Conservation (phyloP, 2,329 filamentous ascomycete species). For the Sporothrix protearum region DNA sequence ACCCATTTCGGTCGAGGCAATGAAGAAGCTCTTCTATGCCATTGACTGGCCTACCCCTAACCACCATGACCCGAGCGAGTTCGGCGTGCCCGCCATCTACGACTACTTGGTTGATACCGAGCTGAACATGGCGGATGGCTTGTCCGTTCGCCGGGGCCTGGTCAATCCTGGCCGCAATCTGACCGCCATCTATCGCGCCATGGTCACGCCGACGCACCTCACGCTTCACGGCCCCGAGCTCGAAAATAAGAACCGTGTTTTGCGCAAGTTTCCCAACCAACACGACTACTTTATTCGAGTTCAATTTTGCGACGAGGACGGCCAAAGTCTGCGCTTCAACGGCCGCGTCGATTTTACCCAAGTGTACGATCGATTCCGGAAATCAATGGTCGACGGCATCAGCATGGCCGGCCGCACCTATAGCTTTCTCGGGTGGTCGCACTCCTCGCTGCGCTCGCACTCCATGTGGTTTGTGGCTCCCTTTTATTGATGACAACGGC, state of each 20-base stretch:
- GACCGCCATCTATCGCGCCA: conserved; percentile 51
- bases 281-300: conserved; percentile 66
- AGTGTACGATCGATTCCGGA: conserved; percentile 59
- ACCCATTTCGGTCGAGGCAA: conserved; percentile 50
- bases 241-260: conserved; percentile 66
- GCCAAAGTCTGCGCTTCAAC: conserved; percentile 59
- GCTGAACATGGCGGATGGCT: conserved; percentile 29
- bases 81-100: conserved; percentile 43
- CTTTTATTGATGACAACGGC: conserved; percentile 40
- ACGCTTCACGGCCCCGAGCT: conserved; percentile 58
- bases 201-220: conserved; percentile 58
- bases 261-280: conserved; percentile 60
- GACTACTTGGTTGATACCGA: conserved; percentile 42
- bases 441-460: conserved; percentile 70
- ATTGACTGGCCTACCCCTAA: conserved; percentile 54
- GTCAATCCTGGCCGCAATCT: conserved; percentile 39
- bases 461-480: conserved; percentile 61
- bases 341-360: conserved; percentile 46
- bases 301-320: conserved; percentile 70
- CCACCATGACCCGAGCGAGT: conserved; percentile 42
- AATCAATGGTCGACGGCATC: conserved; percentile 57
- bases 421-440: conserved; percentile 71
- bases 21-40: conserved; percentile 50
- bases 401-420: conserved; percentile 60
- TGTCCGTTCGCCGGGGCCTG: conserved; percentile 26